phyloP scores from a whole-genome alignment of 2,329 filamentous ascomycete genomes.

The Botryosphaeria dothidea region DNA sequence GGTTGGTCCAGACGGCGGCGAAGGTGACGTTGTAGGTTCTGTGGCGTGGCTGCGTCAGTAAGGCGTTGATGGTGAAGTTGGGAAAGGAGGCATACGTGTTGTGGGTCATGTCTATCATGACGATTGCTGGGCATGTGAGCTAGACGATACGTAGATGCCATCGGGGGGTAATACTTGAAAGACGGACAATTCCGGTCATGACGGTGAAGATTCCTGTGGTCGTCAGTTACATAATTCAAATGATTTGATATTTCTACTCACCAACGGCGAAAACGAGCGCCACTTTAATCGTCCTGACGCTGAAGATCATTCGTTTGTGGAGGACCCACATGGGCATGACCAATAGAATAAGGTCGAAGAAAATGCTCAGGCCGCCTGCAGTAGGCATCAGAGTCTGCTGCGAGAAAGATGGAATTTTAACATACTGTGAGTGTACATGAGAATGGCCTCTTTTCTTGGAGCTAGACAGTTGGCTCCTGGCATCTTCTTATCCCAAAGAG shows the following conservation, averaged over 20 bases:
- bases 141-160: too few species aligned
- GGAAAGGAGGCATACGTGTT: constrained; percentile 20
- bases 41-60: not conserved
- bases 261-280: constrained; percentile 39
- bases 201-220: constrained; percentile 36
- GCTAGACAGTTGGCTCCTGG: constrained; percentile 30
- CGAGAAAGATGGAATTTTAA: constrained; percentile 20
- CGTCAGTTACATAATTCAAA: not conserved
- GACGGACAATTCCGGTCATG: constrained; percentile 41
- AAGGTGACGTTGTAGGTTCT: constrained; percentile 40
- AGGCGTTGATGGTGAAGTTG: not conserved
- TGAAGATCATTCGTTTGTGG: constrained; percentile 38
- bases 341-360: constrained; percentile 35
- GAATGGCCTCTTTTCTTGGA: constrained; percentile 25
- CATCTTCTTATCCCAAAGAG: constrained; percentile 18
- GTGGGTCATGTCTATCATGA: constrained; percentile 30
- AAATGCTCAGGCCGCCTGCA: constrained; percentile 25
- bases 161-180: too few species aligned
- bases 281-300: constrained; percentile 35
- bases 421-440: constrained; percentile 36
- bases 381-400: not conserved
- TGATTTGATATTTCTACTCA: not conserved
- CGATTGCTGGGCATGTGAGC: constrained; percentile 22
- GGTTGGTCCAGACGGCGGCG: constrained; percentile 42
- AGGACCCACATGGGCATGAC: constrained; percentile 34